These are phyloP conservation scores for Lodderomyces margitis DNA, from an alignment of 1,139 yeast genomes.

Conservation along the genomic window DNA sequence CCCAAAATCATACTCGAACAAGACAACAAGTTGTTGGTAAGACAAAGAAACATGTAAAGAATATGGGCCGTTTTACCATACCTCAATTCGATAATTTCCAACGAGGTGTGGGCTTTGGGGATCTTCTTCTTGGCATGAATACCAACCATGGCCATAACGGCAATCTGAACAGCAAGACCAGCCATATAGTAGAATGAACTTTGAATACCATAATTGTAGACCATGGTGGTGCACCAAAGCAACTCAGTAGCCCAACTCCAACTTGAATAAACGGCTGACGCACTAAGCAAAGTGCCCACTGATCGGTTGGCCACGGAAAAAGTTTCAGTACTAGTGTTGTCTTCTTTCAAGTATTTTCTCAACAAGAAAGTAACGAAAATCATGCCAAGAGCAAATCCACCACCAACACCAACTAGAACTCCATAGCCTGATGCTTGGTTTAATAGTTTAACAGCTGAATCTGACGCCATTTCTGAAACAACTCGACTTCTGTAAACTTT, in stretches of 20 bases:
- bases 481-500: background rate
- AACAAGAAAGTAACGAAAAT: constrained; percentile 25
- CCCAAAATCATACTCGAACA: constrained; percentile 38
- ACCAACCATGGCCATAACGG: constrained; percentile 28
- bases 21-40: constrained; percentile 32
- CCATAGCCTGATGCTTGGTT: constrained; percentile 30
- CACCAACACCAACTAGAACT: constrained; percentile 30
- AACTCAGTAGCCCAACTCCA: constrained; percentile 37
- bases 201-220: constrained; percentile 29
- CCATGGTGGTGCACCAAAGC: constrained; percentile 26
- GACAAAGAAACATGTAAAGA: constrained; percentile 29
- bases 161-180: constrained; percentile 30
- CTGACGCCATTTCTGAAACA: constrained; percentile 7
- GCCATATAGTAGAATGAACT: constrained; percentile 28
- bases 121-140: constrained; percentile 31
- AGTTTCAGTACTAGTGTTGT: constrained; percentile 29
- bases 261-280: constrained; percentile 27
- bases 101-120: constrained; percentile 29
- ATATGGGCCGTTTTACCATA: constrained; percentile 31
- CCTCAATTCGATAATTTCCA: constrained; percentile 30
- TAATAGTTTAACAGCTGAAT: constrained; percentile 17
- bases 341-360: constrained; percentile 25
- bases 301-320: constrained; percentile 30
- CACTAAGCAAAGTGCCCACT: constrained; percentile 26
- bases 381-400: constrained; percentile 30